A percentile compares a stretch with the other conserved stretches of the same genome.
These are phyloP conservation scores for Bidens hawaiensis DNA, from an alignment of 140 eudicot species.

Conservation along the genomic window DNA sequence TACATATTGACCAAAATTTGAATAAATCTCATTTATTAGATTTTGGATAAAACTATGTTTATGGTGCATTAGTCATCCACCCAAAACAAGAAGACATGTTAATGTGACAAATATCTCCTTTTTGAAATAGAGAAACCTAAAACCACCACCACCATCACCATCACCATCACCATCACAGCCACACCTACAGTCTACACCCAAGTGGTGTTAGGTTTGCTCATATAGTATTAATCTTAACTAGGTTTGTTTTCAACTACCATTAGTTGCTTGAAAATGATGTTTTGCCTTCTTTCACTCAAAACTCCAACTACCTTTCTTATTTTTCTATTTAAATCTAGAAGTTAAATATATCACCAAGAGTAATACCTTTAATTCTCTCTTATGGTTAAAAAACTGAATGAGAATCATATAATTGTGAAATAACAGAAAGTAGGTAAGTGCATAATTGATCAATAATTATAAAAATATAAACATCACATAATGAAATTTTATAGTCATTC, in stretches of 20 bases:
- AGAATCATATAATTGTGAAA: too few species aligned
- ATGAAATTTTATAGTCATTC: neutral
- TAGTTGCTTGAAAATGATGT: slow-evolving; percentile 27
- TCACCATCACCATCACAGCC: slow-evolving; percentile 1
- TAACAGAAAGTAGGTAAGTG: neutral
- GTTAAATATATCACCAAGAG: neutral
- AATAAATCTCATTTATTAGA: neutral
- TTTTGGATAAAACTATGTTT: slow-evolving; percentile 1
- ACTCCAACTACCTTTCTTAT: slow-evolving; percentile 1
- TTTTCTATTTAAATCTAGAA: neutral
- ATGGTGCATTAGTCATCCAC: slow-evolving; percentile 26
- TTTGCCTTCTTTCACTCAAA: slow-evolving; percentile 25
- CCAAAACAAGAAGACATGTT: slow-evolving; percentile 19
- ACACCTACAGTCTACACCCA: neutral
- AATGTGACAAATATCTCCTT: slow-evolving; percentile 33
- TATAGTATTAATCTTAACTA: slow-evolving; percentile 8
- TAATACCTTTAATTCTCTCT: neutral
- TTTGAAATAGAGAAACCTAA: too few species aligned
- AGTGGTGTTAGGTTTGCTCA: slow-evolving; percentile 17
- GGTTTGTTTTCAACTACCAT: slow-evolving; percentile 24
- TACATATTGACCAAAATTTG: slow-evolving; percentile 8
- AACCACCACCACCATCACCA: too few species aligned
- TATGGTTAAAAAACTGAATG: neutral
- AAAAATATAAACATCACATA: neutral
- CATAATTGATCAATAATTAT: too few species aligned